These are phyloP conservation scores for Candida ficus DNA, from an alignment of 805 yeast genomes.

Conservation along the genomic window DNA sequence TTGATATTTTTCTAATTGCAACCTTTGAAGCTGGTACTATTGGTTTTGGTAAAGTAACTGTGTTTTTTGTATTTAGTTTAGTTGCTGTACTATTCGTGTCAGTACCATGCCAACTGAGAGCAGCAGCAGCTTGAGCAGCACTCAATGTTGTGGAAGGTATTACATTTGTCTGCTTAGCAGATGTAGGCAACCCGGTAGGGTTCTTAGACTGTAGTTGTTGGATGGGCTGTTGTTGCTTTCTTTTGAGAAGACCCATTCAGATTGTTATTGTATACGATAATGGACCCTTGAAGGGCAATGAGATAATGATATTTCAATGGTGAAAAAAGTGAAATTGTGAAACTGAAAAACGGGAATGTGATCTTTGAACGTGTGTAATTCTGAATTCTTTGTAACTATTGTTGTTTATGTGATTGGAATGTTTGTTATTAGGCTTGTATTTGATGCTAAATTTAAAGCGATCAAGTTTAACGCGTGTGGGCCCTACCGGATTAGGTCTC, in stretches of 20 bases:
- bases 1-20: not conserved
- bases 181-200: constrained; percentile 20
- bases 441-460: too few relatives aligned
- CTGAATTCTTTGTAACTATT: too few relatives aligned
- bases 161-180: not conserved
- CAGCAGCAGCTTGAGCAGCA: not conserved
- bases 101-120: not conserved
- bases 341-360: too few relatives aligned
- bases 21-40: not conserved
- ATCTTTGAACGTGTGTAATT: too few relatives aligned
- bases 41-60: not conserved
- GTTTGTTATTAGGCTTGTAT: too few relatives aligned
- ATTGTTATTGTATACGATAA: too few relatives aligned
- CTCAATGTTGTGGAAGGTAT: not conserved
- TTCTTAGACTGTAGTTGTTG: constrained; percentile 19
- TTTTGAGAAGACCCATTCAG: constrained; percentile 22
- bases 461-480: too few relatives aligned
- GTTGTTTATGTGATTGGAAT: too few relatives aligned
- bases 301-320: too few relatives aligned
- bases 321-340: too few relatives aligned
- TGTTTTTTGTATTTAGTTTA: not conserved
- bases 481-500: too few relatives aligned
- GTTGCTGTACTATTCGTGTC: not conserved
- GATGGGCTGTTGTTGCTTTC: constrained; percentile 13
- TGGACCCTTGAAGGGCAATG: too few relatives aligned